Evolutionary conservation across 2,329 filamentous ascomycete genomes (phyloP).

Genomic region (Cryphonectria carpinicola): DNA sequence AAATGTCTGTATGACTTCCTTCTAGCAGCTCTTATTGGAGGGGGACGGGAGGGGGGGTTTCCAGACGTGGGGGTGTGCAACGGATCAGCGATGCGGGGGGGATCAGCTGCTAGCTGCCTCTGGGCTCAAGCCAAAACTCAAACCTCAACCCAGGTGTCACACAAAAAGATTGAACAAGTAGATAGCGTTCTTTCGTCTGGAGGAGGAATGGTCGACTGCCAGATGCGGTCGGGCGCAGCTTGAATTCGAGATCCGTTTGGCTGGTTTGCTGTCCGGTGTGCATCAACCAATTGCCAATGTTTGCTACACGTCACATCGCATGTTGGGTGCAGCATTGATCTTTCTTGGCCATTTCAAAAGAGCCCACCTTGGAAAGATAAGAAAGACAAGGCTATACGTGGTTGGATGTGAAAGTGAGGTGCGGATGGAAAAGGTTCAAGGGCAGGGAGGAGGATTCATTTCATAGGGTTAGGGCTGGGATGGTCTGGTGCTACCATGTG

Average conservation of each 20-base stretch:
- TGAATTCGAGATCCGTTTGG: slow-evolving; percentile 20
- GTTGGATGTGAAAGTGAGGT: not conserved
- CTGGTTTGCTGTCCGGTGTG: not conserved
- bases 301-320: not conserved
- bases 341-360: not conserved
- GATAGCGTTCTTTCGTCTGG: not conserved
- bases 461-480: not conserved
- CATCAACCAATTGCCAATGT: not conserved
- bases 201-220: slow-evolving; percentile 11
- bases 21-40: not conserved
- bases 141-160: not conserved
- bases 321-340: no score
- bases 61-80: not conserved
- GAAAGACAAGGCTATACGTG: not conserved
- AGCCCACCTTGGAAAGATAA: not conserved
- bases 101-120: slow-evolving; percentile 1
- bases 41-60: not conserved
- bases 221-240: slow-evolving; percentile 22
- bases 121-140: not conserved
- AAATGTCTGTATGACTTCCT: not conserved
- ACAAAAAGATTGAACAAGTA: not conserved
- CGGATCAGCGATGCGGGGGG: slow-evolving; percentile 22
- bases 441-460: not conserved
- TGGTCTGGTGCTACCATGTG: not conserved
- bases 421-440: not conserved